Base-by-base conservation (phyloP, 495 filamentous ascomycete genomes). In the Tricharina praecox region DNA sequence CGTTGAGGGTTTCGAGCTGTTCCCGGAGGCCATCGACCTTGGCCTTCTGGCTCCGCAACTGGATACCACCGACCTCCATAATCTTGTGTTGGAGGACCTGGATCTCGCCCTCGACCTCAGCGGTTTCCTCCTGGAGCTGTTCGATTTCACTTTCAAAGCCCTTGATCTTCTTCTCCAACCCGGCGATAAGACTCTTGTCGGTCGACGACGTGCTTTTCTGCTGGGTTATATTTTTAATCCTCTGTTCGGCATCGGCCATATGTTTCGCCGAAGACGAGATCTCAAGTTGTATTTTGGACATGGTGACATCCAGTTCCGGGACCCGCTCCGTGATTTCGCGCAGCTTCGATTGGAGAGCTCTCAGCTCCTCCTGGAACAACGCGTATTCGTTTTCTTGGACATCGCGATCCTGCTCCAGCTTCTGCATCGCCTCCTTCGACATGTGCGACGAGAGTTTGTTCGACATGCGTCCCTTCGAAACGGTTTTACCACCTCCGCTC, bases 61-160 rank as follows among this genome's bases (percentile, higher is more conserved):
- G 80, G 36, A 95, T 86, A 66, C 90, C 90, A 50, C 90, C 90
- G 46, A 92, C 78, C 64, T 94, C 81, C 88, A 96, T 95, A 56
- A 97, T 96, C 68, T 90, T 92, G 68, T 83, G 79, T 62, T 96
- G 87, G 16, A 97, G 70, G 1, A 67, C 68, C 64, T 90, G 84
- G 53, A 97, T 94, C 62, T 94, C 90, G 32, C 79, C 76, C 55
- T 97, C 92, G 18, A 94, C 77, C 23, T 77, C 84, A 13, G 79
- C 69, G 32, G 82, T 93, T 62, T 95, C 84, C 18, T 71, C 66
- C 45, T 79, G 80, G 8, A 96, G 70, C 52, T 81, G 82, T 28
- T 80, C 75, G 18, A 93, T 73, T 53, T 96, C 84, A 38, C 77
- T 71, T 52, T 85, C 74, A 33, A 93, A 64, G 39, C 76, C 74